Percentiles rank a stretch among this genome's conserved stretches.
Evolutionary conservation across 2,329 filamentous ascomycete species (phyloP).

Genomic region (Paraconiothyrium sp.): DNA sequence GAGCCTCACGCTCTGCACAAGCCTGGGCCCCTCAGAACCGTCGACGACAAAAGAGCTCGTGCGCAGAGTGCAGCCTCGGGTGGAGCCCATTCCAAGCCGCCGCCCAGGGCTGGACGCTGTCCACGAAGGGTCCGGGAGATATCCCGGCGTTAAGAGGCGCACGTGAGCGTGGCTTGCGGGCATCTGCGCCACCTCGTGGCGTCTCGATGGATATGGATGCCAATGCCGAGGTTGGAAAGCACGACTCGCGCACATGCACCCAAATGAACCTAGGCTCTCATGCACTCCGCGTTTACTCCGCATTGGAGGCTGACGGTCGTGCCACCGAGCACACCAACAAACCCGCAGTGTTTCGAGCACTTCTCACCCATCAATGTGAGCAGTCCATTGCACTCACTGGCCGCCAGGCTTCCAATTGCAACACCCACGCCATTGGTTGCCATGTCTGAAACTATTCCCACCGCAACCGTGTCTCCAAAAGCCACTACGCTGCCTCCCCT

Average conservation of each 20-base stretch:
- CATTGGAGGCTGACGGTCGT: neutral
- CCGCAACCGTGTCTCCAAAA: constrained; percentile 46
- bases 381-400: neutral
- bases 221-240: constrained; percentile 4
- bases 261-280: constrained; percentile 1
- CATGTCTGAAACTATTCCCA: constrained; percentile 34
- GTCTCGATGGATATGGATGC: neutral
- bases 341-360: neutral
- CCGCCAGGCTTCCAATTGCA: constrained; percentile 4
- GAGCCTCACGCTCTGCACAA: neutral
- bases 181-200: neutral
- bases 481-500: constrained; percentile 58
- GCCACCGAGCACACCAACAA: neutral
- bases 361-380: neutral
- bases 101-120: neutral
- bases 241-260: constrained; percentile 4
- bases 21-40: constrained; percentile 9
- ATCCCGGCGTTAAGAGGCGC: neutral
- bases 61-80: neutral
- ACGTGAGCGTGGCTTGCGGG: constrained; percentile 1
- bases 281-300: constrained; percentile 5
- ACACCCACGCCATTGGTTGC: constrained; percentile 10
- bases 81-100: neutral
- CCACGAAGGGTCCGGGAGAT: neutral
- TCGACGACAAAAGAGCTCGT: constrained; percentile 3